A percentile compares a stretch with the other conserved stretches of the same genome.
These are phyloP conservation scores for Claviceps pusilla DNA, from an alignment of 2,329 filamentous ascomycete genomes.

Conservation along the genomic window DNA sequence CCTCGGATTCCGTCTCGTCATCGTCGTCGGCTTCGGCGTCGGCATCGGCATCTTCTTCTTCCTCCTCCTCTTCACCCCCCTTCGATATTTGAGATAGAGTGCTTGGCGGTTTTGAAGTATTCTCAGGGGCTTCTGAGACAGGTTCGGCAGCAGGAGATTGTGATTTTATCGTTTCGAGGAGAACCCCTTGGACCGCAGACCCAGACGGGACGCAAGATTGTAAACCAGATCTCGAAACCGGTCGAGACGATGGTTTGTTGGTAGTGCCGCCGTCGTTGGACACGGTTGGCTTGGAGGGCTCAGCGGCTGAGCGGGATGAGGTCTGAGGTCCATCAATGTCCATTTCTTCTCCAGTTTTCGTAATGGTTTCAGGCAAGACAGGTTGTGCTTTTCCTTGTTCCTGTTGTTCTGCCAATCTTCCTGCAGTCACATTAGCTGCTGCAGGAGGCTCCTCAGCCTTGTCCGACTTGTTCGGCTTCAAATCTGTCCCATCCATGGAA, in stretches of 20 bases:
- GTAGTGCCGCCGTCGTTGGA: neutral
- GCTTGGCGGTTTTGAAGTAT: constrained; percentile 23
- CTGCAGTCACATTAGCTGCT: neutral
- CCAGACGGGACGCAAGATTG: neutral
- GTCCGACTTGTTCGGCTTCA: neutral
- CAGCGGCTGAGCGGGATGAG: neutral
- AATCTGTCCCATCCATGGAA: neutral
- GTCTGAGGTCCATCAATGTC: constrained; percentile 19
- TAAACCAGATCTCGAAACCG: constrained; percentile 1
- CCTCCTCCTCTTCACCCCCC: neutral
- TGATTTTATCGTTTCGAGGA: neutral
- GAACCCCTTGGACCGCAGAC: neutral
- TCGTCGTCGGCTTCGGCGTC: constrained; percentile 24
- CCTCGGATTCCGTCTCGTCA: constrained; percentile 37
- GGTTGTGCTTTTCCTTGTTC: neutral
- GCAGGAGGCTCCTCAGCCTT: neutral
- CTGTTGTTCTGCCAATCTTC: constrained; percentile 1
- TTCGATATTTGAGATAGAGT: constrained; percentile 35
- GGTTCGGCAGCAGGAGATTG: neutral
- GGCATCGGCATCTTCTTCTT: neutral
- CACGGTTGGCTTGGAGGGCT: neutral
- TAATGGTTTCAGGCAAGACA: constrained; percentile 6
- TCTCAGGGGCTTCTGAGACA: constrained; percentile 15
- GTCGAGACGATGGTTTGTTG: constrained; percentile 1
- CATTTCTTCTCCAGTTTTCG: constrained; percentile 28